phyloP scores from a whole-genome alignment of 192 early-diverging fungal genomes.

The Mortierella hygrophila region DNA sequence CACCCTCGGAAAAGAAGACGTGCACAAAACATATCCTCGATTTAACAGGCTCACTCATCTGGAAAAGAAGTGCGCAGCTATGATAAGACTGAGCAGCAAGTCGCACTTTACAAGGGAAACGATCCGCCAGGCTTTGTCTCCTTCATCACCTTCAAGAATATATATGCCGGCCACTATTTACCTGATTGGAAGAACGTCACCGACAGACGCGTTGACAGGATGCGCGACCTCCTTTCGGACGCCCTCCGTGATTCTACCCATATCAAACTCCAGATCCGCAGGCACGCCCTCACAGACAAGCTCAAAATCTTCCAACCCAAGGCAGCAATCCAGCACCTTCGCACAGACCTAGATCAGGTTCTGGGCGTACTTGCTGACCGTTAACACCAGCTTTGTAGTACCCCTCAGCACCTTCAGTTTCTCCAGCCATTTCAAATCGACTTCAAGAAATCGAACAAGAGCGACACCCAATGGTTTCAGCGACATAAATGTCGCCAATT shows the following conservation, averaged over 20 bases:
- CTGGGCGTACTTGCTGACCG: no score
- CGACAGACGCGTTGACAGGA: background rate
- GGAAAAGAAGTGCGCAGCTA: no score
- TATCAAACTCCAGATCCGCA: no score
- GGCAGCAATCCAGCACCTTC: background rate
- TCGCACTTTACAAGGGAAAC: conserved; percentile 6
- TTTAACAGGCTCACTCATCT: no score
- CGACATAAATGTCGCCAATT: no score
- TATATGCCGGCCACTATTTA: conserved; percentile 10
- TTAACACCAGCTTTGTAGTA: no score
- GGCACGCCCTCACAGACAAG: background rate
- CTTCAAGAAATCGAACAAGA: background rate
- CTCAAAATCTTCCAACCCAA: background rate
- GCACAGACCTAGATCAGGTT: background rate
- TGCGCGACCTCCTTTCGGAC: conserved; percentile 6
- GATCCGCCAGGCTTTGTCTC: conserved; percentile 11
- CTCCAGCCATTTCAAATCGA: no score
- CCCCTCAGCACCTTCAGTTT: no score
- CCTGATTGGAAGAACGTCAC: background rate
- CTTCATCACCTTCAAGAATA: conserved; percentile 9
- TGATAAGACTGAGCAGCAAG: background rate
- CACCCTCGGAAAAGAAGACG: no score
- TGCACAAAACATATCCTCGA: no score
- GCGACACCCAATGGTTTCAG: background rate
- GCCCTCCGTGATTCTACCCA: background rate